A percentile compares a stretch with the other conserved stretches of the same genome.
Evolutionary conservation across 208 protist genomes (phyloP).

Genomic region (Leptomonas seymouri): DNA sequence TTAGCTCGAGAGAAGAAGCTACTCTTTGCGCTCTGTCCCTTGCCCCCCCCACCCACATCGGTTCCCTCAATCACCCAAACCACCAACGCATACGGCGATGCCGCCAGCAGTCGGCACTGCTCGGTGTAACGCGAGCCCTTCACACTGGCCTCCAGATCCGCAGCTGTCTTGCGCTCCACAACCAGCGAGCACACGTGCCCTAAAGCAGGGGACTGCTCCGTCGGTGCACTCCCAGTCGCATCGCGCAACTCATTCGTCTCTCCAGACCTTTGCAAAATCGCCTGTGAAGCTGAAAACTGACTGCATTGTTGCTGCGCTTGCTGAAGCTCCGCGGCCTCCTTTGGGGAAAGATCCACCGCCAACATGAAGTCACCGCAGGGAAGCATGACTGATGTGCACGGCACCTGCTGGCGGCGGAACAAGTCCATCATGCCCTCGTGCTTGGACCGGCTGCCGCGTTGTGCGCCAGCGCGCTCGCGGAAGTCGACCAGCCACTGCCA

Average conservation of each 20-base stretch:
- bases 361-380: slow-evolving; percentile 80
- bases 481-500: slow-evolving; percentile 80
- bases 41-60: slow-evolving; percentile 2
- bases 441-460: slow-evolving; percentile 29
- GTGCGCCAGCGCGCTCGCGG: slow-evolving; percentile 51
- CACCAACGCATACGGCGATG: slow-evolving; percentile 52
- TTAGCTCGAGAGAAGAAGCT: neutral
- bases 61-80: slow-evolving; percentile 80
- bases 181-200: slow-evolving; percentile 52
- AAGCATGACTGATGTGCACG: slow-evolving; percentile 48
- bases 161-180: slow-evolving; percentile 83
- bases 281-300: neutral
- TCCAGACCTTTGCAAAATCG: neutral
- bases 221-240: neutral
- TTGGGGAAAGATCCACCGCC: slow-evolving; percentile 23
- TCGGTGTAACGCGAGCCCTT: slow-evolving; percentile 64
- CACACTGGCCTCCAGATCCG: slow-evolving; percentile 75
- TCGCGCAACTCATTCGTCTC: neutral
- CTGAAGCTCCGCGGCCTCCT: slow-evolving; percentile 6
- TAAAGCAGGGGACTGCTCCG: slow-evolving; percentile 2
- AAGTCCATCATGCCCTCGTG: slow-evolving; percentile 52
- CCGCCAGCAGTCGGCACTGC: slow-evolving; percentile 66
- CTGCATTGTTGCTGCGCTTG: neutral
- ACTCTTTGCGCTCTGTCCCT: neutral
- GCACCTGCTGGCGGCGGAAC: slow-evolving; percentile 40